Conservation (phyloP, 495 filamentous ascomycete species). For the Penicillium verhagenii region DNA sequence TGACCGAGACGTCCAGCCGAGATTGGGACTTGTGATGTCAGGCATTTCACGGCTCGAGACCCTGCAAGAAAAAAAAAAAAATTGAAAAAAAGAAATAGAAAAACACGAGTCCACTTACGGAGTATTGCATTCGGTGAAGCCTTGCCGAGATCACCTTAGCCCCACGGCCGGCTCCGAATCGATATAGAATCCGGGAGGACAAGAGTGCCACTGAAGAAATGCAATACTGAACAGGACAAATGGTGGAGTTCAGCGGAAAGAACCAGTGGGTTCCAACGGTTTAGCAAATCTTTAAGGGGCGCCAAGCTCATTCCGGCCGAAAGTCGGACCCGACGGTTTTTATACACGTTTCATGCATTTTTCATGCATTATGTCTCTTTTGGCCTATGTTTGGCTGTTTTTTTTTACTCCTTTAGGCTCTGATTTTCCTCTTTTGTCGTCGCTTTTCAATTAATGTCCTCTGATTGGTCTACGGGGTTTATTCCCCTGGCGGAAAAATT, state of each 20-base stretch:
- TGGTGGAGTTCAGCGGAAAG: slow-evolving; percentile 6
- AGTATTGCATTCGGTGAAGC: slow-evolving; percentile 24
- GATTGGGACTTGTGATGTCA: slow-evolving; percentile 23
- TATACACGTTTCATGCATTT: background rate
- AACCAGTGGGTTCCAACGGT: slow-evolving; percentile 11
- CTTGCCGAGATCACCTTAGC: slow-evolving; percentile 36
- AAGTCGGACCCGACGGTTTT: slow-evolving; percentile 29
- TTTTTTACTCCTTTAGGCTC: too few relatives aligned
- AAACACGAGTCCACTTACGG: too few relatives aligned
- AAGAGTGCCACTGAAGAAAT: slow-evolving; percentile 12
- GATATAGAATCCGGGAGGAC: too few relatives aligned
- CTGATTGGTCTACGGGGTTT: background rate
- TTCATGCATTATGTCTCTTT: too few relatives aligned
- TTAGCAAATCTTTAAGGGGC: too few relatives aligned
- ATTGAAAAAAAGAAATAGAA: too few relatives aligned
- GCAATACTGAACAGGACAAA: slow-evolving; percentile 10
- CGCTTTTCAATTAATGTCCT: background rate
- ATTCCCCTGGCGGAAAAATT: slow-evolving; percentile 10
- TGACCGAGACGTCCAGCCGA: slow-evolving; percentile 16
- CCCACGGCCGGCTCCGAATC: slow-evolving; percentile 39
- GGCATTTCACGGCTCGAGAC: background rate
- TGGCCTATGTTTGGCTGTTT: too few relatives aligned
- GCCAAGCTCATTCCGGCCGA: slow-evolving; percentile 30
- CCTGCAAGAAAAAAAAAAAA: background rate
- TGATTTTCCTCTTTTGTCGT: background rate